phyloP scores from a whole-genome alignment of 345 rosid genomes.

The Hibiscus trionum region DNA sequence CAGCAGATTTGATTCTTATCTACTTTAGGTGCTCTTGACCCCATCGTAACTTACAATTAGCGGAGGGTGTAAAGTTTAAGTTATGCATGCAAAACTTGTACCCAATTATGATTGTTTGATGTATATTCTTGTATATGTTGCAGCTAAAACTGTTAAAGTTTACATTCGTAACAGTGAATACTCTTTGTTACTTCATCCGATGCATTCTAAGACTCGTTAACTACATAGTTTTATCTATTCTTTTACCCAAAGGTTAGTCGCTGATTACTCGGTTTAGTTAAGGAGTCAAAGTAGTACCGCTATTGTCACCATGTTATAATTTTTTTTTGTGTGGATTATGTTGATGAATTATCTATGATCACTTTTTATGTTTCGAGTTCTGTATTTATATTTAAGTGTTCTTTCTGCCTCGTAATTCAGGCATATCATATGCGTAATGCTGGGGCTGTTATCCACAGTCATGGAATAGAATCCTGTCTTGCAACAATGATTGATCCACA shows the following conservation, averaged over 20 bases:
- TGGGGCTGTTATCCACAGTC: slow-evolving; percentile 98
- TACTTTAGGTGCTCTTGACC: slow-evolving; percentile 1
- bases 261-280: neutral
- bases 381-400: neutral
- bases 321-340: neutral
- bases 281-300: neutral
- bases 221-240: neutral
- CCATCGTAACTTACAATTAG: neutral
- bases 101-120: neutral
- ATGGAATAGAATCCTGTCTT: slow-evolving; percentile 93
- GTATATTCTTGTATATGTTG: neutral
- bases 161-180: neutral
- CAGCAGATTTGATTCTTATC: neutral
- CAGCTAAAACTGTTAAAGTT: neutral
- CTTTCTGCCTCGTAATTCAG: slow-evolving; percentile 28
- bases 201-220: neutral
- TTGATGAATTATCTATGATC: neutral
- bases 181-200: neutral
- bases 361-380: neutral
- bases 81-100: neutral
- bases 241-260: neutral
- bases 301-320: neutral
- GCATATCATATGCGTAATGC: slow-evolving; percentile 84
- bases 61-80: neutral
- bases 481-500: slow-evolving; percentile 86